Conservation (phyloP, 257 asterid genomes). For the Dorcoceras hygrometricum region DNA sequence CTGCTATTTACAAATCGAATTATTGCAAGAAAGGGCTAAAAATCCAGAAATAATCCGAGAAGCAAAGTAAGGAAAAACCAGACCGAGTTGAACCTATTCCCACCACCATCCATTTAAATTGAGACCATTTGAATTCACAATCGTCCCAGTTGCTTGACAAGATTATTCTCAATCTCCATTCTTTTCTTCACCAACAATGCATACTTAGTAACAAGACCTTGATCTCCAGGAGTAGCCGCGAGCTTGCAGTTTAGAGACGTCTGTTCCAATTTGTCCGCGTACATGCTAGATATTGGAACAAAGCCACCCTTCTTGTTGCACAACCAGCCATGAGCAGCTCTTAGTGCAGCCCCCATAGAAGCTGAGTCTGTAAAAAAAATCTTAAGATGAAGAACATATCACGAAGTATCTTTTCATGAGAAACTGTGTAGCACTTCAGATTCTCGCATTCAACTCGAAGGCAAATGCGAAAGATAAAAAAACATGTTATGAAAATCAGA, state of each 20-base stretch:
- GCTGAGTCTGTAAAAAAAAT: slow-evolving; percentile 62
- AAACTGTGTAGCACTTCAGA: no score
- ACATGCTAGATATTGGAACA: slow-evolving; percentile 62
- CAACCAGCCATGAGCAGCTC: slow-evolving; percentile 97
- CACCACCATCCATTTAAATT: background rate
- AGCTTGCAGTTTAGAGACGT: slow-evolving; percentile 67
- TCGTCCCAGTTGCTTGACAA: slow-evolving; percentile 63
- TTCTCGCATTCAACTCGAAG: no score
- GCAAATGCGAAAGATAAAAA: no score
- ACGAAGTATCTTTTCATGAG: no score
- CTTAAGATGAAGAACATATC: background rate
- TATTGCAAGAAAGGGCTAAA: background rate
- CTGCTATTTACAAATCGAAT: no score
- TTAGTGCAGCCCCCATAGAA: slow-evolving; percentile 85
- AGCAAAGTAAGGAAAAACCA: no score
- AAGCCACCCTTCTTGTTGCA: slow-evolving; percentile 58
- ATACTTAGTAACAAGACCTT: slow-evolving; percentile 48
- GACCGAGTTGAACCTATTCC: no score
- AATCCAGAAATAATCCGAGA: no score
- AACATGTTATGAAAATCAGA: no score
- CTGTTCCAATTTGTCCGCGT: slow-evolving; percentile 55
- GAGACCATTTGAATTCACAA: slow-evolving; percentile 20
- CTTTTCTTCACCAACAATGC: slow-evolving; percentile 70
- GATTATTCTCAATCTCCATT: slow-evolving; percentile 64
- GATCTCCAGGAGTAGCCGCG: slow-evolving; percentile 52